phyloP scores from a whole-genome alignment of 2,329 filamentous ascomycete genomes.

The Venturia aucupariae region DNA sequence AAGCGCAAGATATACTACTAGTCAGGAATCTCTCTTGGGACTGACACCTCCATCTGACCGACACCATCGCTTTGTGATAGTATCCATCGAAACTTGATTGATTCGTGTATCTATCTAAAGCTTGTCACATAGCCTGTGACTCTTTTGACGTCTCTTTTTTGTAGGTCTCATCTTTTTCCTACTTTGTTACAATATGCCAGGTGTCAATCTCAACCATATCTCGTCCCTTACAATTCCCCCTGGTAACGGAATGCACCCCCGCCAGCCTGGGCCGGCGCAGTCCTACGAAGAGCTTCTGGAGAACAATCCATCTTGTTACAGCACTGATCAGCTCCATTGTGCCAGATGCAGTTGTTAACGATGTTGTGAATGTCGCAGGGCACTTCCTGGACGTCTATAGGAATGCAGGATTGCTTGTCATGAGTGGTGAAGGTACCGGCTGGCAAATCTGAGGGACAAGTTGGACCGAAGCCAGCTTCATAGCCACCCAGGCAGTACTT shows the following conservation, averaged over 20 bases:
- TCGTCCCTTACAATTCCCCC: not conserved
- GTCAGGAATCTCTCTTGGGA: too few relatives aligned
- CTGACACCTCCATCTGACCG: too few relatives aligned
- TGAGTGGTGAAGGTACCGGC: slow-evolving; percentile 4
- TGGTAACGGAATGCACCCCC: not conserved
- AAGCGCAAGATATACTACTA: too few relatives aligned
- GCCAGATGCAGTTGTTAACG: slow-evolving; percentile 10
- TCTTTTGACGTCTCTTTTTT: too few relatives aligned
- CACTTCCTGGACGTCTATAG: slow-evolving; percentile 3
- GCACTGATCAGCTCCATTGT: slow-evolving; percentile 11
- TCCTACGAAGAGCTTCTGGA: not conserved
- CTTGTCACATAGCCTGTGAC: too few relatives aligned
- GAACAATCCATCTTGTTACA: not conserved
- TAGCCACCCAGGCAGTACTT: slow-evolving; percentile 8
- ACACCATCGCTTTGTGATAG: too few relatives aligned
- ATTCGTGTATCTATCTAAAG: too few relatives aligned
- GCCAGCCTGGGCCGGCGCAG: not conserved
- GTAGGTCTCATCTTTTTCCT: too few relatives aligned
- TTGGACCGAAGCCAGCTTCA: slow-evolving; percentile 1
- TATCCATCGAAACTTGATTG: too few relatives aligned
- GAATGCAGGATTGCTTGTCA: slow-evolving; percentile 10
- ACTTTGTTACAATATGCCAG: too few relatives aligned
- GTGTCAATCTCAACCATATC: too few relatives aligned
- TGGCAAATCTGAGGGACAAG: not conserved
- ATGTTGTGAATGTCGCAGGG: slow-evolving; percentile 9